Percentiles rank a stretch among this genome's conserved stretches.
Conservation (phyloP, 139 green algal genomes). For the Coelastrella sp. region DNA sequence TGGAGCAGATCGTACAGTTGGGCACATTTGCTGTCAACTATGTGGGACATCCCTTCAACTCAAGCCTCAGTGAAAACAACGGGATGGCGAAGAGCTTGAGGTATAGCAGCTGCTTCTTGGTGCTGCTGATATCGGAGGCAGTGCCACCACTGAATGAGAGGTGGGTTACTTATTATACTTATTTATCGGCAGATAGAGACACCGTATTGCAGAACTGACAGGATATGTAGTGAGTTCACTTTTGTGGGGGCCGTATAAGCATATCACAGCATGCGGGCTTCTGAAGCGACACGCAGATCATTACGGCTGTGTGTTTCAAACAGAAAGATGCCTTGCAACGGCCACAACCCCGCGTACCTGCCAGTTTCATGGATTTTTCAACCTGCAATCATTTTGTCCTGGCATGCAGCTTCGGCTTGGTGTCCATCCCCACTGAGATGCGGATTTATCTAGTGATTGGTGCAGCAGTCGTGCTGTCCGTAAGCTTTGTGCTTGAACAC, state of each 20-base stretch:
- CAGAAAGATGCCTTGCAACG: neutral
- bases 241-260: neutral
- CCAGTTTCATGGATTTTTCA: neutral
- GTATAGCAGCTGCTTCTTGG: conserved; percentile 62
- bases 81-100: conserved; percentile 71
- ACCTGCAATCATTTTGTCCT: neutral
- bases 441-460: conserved; percentile 35
- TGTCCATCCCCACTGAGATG: conserved; percentile 46
- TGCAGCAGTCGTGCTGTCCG: neutral
- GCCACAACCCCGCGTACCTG: too few species aligned
- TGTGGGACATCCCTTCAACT: conserved; percentile 94
- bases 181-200: neutral
- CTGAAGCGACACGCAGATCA: too few species aligned
- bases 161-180: neutral
- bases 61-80: conserved; percentile 82
- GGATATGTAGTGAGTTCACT: neutral
- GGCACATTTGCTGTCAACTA: conserved; percentile 98
- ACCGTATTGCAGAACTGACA: neutral
- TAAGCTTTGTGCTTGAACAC: conserved; percentile 36
- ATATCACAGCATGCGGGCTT: too few species aligned
- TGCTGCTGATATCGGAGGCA: conserved; percentile 58
- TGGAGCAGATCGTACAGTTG: conserved; percentile 78
- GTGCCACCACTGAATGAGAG: conserved; percentile 57
- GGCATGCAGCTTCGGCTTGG: conserved; percentile 49
- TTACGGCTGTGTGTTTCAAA: neutral